Evolutionary conservation across 2,329 filamentous ascomycete genomes (phyloP), one percentile per base, ranked within the genome.

Genomic region (Mycogone perniciosa): DNA sequence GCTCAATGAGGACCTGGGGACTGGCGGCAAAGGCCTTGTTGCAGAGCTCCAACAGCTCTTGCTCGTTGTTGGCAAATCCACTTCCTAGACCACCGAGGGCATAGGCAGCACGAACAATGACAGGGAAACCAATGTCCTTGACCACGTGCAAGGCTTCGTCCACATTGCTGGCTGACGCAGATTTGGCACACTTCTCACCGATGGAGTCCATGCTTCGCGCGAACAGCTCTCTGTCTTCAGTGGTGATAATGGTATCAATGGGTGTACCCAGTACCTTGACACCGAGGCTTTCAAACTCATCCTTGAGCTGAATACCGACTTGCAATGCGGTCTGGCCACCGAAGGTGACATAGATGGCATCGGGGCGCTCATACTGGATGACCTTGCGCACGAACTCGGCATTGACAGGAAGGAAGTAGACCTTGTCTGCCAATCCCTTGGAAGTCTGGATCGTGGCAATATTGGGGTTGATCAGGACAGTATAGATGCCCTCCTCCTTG

Each of bases 391-490:
- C 93, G 59, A 96, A 97, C 48, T 97, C 92, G 52, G 92, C 88
- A 55, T 91, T 97, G 66, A 99, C 93, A 1, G 93, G 93, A 40
- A 97, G 77, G 78, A 97, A 99, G 74, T 97, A 99, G 46, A 99
- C 93, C 76, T 97, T 97, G 71, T 99, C 93, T 10, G 93, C 93
- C 48, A 99, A 76, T 57, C 93, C 93, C 74, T 96, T 96, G 48
- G 93, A 97, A 4, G 93, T 99, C 70, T 99, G 93, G 56, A 97
- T 97, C 0, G 93, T 99, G 59, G 93, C 93, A 67, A 99, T 97
- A 68, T 99, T 99, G 52, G 93, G 93, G 74, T 99, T 99, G 79
- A 99, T 97, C 56, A 99, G 77, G 57, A 99, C 86, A 3, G 93
- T 96, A 76, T 96, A 97, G 62, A 97, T 96, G 54, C 91, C 92